Evolutionary conservation across 371 early-diverging fungal genomes (phyloP), one percentile per base, ranked within the genome.

Genomic region (Sporodiniella umbellata): DNA sequence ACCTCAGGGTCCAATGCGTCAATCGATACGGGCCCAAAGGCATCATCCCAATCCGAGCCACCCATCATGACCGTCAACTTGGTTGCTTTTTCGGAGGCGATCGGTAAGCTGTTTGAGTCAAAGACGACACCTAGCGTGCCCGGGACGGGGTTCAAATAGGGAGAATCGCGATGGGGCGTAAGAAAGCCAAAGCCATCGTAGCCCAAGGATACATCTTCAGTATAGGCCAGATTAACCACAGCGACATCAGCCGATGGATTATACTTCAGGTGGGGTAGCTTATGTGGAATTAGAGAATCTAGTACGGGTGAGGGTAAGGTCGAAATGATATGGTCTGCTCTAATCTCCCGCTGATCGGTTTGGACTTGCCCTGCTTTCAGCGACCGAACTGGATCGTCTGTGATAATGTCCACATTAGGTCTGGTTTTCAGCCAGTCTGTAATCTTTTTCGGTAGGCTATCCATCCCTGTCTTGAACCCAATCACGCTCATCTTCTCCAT

Each of bases 61-160:
- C 96, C 96, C 39, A 96, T 76, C 96, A 97, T 95, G 23, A 86
- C 93, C 0, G 95, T 96, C 10, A 93, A 48, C 25, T 90, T 84
- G 17, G 84, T 69, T 1, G 69, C 62, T 10, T 15, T 18, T 56
- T 53, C 24, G 60, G 57, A n/a, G 87, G 51, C 89, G 90, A 5
- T 66, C 75, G 86, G 85, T 55, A 91, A 60, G 3, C 88, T 78
- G 46, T 84, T 85, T 11, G 94, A 93, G 60, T 97, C 98, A 70
- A 94, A 94, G 7, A 96, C 89, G 15, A 88, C 85, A 12, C 98
- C 98, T 11, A 97, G 72, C 8, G 82, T 79, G 1, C 82, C 81
- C 10, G 80, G 78, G 2, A 73, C 56, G 2, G 70, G 70, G 15
- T 62, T 42, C 1, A 42, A 49, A 15, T 66, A 62, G 8, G 68